phyloP scores from a whole-genome alignment of 495 filamentous ascomycete species.

The Pseudotulostoma volvatum region DNA sequence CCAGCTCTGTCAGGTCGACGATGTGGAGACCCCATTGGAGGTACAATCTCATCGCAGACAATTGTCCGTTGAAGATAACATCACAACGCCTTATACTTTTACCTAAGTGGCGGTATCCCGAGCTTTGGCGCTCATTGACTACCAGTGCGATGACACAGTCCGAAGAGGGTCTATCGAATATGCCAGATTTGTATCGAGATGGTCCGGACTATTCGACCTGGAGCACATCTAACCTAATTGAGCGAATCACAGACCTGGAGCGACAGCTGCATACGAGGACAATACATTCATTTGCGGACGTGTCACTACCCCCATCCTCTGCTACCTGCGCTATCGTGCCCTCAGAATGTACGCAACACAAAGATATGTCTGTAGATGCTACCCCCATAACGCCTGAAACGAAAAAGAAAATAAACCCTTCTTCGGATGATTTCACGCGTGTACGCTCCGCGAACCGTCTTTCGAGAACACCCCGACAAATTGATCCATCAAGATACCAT shows the following conservation, averaged over 20 bases:
- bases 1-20: no score
- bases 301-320: constrained; percentile 2
- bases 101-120: no score
- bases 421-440: constrained; percentile 16
- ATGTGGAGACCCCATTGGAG: no score
- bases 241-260: constrained; percentile 50
- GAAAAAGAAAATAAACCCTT: constrained; percentile 11
- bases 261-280: constrained; percentile 35
- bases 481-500: constrained; percentile 66
- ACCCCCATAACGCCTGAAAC: constrained; percentile 1
- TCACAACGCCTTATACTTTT: no score
- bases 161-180: no score
- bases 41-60: no score
- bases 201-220: constrained; percentile 38
- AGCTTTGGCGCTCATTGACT: no score
- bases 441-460: constrained; percentile 9
- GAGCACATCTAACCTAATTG: constrained; percentile 48
- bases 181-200: no score
- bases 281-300: constrained; percentile 21
- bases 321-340: constrained; percentile 1
- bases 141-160: no score
- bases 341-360: constrained; percentile 3
- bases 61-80: no score
- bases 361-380: not conserved
- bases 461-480: constrained; percentile 28